phyloP scores from a whole-genome alignment of 306 rosid genomes.

The Ormosia emarginata region DNA sequence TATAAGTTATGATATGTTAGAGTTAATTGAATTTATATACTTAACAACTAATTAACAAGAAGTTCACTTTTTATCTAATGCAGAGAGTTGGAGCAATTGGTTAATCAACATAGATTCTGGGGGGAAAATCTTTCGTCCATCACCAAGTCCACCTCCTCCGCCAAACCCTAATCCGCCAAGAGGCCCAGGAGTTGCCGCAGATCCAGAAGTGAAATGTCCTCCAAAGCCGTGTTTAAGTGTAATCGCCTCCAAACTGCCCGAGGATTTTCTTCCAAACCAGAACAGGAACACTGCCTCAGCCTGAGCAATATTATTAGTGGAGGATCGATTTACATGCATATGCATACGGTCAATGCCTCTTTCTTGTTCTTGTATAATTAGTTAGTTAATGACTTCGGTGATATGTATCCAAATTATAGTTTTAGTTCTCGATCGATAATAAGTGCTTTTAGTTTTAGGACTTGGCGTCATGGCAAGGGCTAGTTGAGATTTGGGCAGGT shows the following conservation, averaged over 20 bases:
- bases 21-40: too few relatives aligned
- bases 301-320: background rate
- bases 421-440: too few relatives aligned
- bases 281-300: background rate
- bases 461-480: too few relatives aligned
- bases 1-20: background rate
- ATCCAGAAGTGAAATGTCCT: background rate
- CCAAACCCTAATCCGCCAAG: background rate
- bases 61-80: background rate
- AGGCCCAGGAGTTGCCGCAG: background rate
- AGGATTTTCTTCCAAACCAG: background rate
- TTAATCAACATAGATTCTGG: background rate
- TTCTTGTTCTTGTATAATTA: too few relatives aligned
- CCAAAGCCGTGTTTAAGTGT: background rate
- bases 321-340: background rate
- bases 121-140: background rate
- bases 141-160: background rate
- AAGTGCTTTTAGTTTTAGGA: too few relatives aligned
- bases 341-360: too few relatives aligned
- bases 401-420: too few relatives aligned
- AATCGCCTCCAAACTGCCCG: background rate
- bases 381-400: too few relatives aligned
- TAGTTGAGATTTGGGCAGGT: too few relatives aligned
- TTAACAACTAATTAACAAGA: background rate
- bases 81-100: background rate